phyloP scores from a whole-genome alignment of 192 early-diverging fungal species.

The Chytriomyces hyalinus region DNA sequence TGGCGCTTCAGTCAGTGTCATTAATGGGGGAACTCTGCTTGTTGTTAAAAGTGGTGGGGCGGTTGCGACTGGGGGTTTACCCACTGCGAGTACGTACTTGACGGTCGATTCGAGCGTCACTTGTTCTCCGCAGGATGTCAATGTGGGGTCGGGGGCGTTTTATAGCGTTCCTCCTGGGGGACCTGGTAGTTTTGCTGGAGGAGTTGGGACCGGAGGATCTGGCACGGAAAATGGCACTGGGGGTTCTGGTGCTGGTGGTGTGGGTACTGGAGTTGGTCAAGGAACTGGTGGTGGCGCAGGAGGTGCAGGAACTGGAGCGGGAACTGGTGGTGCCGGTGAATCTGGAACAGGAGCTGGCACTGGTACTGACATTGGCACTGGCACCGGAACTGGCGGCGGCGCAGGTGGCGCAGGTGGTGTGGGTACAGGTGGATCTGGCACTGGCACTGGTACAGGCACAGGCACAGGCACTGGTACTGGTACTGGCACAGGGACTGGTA shows the following conservation, averaged over 20 bases:
- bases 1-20: constrained; percentile 13
- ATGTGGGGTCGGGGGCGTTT: constrained; percentile 14
- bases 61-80: neutral
- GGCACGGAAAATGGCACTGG: neutral
- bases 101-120: neutral
- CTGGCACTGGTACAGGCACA: too few species aligned
- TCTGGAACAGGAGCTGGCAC: neutral
- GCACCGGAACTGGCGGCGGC: neutral
- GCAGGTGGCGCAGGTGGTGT: too few species aligned
- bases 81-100: neutral
- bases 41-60: constrained; percentile 22
- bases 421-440: neutral
- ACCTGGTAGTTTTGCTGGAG: constrained; percentile 6
- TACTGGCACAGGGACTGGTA: too few species aligned
- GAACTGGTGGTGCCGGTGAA: neutral
- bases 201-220: neutral
- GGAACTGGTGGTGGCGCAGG: neutral
- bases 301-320: neutral
- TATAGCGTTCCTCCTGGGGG: constrained; percentile 18
- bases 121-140: constrained; percentile 8
- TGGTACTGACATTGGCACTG: neutral
- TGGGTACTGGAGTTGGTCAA: neutral
- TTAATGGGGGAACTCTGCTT: constrained; percentile 16
- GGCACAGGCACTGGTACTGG: too few species aligned
- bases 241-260: neutral